Percentiles rank a stretch among this genome's conserved stretches.
These are phyloP conservation scores for Ophiostoma triangulosporum DNA, from an alignment of 2,329 filamentous ascomycete genomes.

Conservation along the genomic window DNA sequence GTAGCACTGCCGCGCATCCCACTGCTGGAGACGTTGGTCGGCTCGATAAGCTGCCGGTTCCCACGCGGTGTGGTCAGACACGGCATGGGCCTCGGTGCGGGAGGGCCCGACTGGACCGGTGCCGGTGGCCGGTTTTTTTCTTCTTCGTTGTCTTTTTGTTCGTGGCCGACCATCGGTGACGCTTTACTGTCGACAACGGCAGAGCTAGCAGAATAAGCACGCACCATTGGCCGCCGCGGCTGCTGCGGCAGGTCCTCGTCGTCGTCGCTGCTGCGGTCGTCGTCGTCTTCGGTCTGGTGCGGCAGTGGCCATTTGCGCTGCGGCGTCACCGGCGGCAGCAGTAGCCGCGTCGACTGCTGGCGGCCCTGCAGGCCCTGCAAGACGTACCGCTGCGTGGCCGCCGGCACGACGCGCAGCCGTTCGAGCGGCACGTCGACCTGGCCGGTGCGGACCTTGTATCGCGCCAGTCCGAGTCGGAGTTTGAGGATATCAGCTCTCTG, in stretches of 20 bases:
- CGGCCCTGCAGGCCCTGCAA: neutral
- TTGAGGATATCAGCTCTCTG: slow-evolving; percentile 53
- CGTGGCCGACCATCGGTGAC: slow-evolving; percentile 2
- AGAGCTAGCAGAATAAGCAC: slow-evolving; percentile 2
- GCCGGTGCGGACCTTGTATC: slow-evolving; percentile 63
- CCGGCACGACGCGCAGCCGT: slow-evolving; percentile 34
- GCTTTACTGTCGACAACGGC: slow-evolving; percentile 11
- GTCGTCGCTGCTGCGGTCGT: neutral
- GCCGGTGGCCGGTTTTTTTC: neutral
- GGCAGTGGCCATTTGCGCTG: neutral
- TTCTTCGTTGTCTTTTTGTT: neutral
- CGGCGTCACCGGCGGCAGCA: neutral
- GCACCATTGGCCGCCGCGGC: slow-evolving; percentile 6
- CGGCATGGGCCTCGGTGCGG: neutral
- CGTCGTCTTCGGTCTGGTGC: neutral
- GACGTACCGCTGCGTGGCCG: slow-evolving; percentile 4
- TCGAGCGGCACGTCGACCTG: slow-evolving; percentile 54
- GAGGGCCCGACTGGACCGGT: neutral
- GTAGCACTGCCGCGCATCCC: slow-evolving; percentile 34
- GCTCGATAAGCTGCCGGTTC: slow-evolving; percentile 5
- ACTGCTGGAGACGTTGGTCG: slow-evolving; percentile 27
- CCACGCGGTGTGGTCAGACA: slow-evolving; percentile 5
- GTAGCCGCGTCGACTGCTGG: neutral
- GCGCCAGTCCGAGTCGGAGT: slow-evolving; percentile 55
- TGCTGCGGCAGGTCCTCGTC: slow-evolving; percentile 5